phyloP scores from a whole-genome alignment of 495 filamentous ascomycete genomes.

The Aspergillus affinis region DNA sequence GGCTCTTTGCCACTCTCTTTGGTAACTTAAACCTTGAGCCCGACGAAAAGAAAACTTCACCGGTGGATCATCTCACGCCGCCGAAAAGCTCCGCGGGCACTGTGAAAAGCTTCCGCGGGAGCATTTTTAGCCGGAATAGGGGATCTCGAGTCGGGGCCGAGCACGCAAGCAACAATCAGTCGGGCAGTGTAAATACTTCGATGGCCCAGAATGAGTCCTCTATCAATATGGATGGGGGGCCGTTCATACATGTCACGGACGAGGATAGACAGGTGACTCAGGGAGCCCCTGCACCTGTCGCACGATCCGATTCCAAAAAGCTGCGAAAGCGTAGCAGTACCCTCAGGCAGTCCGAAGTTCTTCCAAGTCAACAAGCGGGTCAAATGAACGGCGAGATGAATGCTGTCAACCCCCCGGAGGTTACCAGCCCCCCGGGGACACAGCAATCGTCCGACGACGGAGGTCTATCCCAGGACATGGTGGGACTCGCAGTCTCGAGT shows the following conservation, averaged over 20 bases:
- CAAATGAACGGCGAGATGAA: conserved; percentile 20
- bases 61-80: conserved; percentile 44
- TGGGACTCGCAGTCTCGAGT: conserved; percentile 45
- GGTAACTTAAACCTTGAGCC: conserved; percentile 48
- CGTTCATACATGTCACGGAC: conserved; percentile 50
- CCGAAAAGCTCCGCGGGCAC: conserved; percentile 72
- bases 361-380: conserved; percentile 4
- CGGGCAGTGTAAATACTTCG: conserved; percentile 18
- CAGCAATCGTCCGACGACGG: conserved; percentile 12
- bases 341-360: conserved; percentile 25
- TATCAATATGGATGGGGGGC: conserved; percentile 29
- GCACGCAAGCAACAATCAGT: conserved; percentile 10
- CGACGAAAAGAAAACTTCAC: conserved; percentile 21
- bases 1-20: conserved; percentile 79
- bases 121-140: conserved; percentile 66
- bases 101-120: conserved; percentile 67
- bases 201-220: conserved; percentile 8
- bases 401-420: conserved; percentile 16
- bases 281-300: conserved; percentile 26
- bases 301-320: conserved; percentile 43
- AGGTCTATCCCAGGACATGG: conserved; percentile 27
- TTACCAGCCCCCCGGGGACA: not conserved
- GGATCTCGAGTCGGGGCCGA: conserved; percentile 27
- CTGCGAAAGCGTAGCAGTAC: conserved; percentile 46
- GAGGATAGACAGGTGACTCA: conserved; percentile 32